Base-by-base conservation (phyloP, 208 protist species). In the Leptomonas seymouri region DNA sequence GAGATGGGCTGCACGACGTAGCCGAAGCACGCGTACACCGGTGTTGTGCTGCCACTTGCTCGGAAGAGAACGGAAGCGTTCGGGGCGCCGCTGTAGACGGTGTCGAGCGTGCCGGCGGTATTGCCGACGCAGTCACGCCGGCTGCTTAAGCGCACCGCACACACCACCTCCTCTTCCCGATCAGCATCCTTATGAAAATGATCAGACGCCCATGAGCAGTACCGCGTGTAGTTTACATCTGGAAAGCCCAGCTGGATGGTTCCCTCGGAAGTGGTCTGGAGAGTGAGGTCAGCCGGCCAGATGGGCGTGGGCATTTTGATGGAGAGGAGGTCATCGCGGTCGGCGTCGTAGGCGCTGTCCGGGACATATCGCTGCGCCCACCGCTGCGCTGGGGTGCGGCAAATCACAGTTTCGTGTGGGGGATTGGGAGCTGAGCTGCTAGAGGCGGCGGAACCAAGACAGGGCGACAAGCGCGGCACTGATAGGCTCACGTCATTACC, bases 61-160 rank as follows among this genome's bases (percentile, higher is more conserved):
- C 60, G 78, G 51, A 85, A 77, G 28, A 44, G 48, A 1, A 81
- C 15, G 0, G 64, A 71, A 2, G 46, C 50, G 54, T 70, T 68
- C 11, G 67, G 66, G 25, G 59, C 41, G 36, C 80, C 80, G 53
- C 76, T 63, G 66, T 76, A 82, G 5, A 64, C 25, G 11, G 61
- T 51, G 66, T 86, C 80, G n/a, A 81, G 58, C n/a, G 80, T 86
- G 36, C 80, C 80, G 21, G 80, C 80, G 18, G 80, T 73, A 44
- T 82, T 86, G 48, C 76, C 76, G 3, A 86, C 59, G 48, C 80
- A 86, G 42, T 86, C 80, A 20, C 72, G 76, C 16, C 80, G 70
- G 51, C 71, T 78, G 59, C 72, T 82, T 34, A 86, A 63, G 20
- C 80, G 75, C 36, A 82, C 68, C 1, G 69, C 53, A 49, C 80